Base-by-base conservation (phyloP, 495 filamentous ascomycete genomes). In the Trichodelitschia bisporula region DNA sequence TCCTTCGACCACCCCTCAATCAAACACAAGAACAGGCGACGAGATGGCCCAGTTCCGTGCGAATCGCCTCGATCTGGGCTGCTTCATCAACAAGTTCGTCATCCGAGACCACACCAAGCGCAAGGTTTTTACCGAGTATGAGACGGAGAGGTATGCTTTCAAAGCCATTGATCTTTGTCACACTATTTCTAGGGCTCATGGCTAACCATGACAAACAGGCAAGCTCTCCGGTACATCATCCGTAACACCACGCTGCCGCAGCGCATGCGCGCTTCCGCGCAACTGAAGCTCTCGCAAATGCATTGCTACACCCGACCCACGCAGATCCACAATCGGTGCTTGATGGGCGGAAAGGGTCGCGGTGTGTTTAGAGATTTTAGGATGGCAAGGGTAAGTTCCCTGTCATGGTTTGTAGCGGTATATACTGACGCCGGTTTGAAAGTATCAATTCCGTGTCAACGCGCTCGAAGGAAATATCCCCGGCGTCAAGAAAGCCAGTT, bases 31-130 rank as follows among this genome's bases (percentile, higher is more conserved):
- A n/a, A n/a, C n/a, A n/a, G n/a, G n/a, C n/a, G n/a, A n/a, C n/a
- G n/a, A n/a, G n/a, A 83, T 86, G 75, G 66, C 77, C 17, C 68
- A 73, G 46, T 91, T 86, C 54, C 58, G 79, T 44, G 57, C 79
- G 10, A 90, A 89, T 57, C 77, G 64, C 57, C 66, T 93, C 19
- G 77, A 90, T 40, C 54, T 97, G 35, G 69, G 74, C 40, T 73
- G 77, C 44, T 93, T 73, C 45, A 50, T 78, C 53, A 93, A 95
- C 44, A 61, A 67, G 48, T 67, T 69, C 30, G 55, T 77, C 32
- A 73, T 97, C 45, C 77, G 84, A 37, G 86, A 95, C 45, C 77
- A 92, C 56, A 75, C 79, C 31, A 95, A 93, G 64, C 72, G 84
- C 33, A 86, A 86, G 58, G 79, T 77, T 17, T 91, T 79, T 40